Evolutionary conservation across 345 rosid species (phyloP), one percentile per base, ranked within the genome.

Genomic region (Eucalyptus sp.): DNA sequence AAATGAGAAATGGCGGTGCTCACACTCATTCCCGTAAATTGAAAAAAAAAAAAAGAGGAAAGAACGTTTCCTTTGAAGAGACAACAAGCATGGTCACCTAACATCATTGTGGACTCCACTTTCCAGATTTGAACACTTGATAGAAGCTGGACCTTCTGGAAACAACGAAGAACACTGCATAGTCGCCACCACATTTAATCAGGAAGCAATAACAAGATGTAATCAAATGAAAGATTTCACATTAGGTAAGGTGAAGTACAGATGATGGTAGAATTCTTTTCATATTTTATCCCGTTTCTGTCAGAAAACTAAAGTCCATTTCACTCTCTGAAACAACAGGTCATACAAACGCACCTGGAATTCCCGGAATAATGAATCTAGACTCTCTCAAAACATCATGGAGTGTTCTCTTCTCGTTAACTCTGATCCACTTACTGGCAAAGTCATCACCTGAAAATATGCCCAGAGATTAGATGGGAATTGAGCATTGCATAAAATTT

Each of bases 71-170:
- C 48, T 11, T 10, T 10, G 43, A 76, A 71, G 48, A 76, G 43
- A 76, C 83, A 76, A 37, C 83, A 76, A 37, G 43, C 83, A 76
- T 37, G 48, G 84, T 41, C 48, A 10, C 84, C 84, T 76, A 76
- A 76, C 84, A 76, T 76, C 84, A 76, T 20, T n/a, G 25, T 31
- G 91, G 93, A 76, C 88, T 88, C 99, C 99, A 96, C 88, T 92
- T 95, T 49, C 98, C 98, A 31, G 95, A 92, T 71, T 54, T 92
- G 92, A 97, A 96, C 91, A 93, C 93, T 83, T 90, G 91, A 81
- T 96, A 95, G 91, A 94, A 95, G 92, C 92, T 91, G 43, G 98
- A 95, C 81, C 91, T 91, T 89, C 90, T 97, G 22, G 99, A 97
- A 88, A 96, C 96, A 14, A 94, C 90, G 81, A 94, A 95, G 87